Conservation (phyloP, 768 basidiomycete species). For the Myochromella boudieri region DNA sequence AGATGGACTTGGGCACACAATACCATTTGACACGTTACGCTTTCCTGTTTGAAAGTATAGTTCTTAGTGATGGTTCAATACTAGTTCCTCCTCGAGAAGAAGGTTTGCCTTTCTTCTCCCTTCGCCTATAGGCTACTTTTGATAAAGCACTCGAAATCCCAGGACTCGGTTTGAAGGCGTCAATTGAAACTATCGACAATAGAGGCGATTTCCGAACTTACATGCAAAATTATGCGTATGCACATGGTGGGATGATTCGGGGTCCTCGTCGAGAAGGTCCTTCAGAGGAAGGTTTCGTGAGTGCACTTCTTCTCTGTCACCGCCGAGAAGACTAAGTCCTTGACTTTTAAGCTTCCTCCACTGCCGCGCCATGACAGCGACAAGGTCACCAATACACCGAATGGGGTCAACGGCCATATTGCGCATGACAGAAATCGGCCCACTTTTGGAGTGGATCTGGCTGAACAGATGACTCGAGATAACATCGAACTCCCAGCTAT, state of each 20-base stretch:
- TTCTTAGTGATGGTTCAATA: conserved; percentile 85
- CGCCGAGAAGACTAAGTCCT: neutral
- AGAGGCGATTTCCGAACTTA: conserved; percentile 92
- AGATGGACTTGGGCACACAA: conserved; percentile 96
- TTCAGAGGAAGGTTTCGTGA: conserved; percentile 88
- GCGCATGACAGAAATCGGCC: conserved; percentile 63
- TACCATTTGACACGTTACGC: conserved; percentile 96
- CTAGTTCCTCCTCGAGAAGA: conserved; percentile 76
- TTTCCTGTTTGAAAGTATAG: conserved; percentile 88
- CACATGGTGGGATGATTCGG: conserved; percentile 62
- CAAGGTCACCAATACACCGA: conserved; percentile 14
- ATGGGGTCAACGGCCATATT: conserved; percentile 32
- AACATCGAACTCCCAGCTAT: conserved; percentile 86
- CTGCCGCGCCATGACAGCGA: conserved; percentile 43
- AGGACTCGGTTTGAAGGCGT: conserved; percentile 78
- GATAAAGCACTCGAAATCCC: conserved; percentile 6
- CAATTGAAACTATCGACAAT: conserved; percentile 92
- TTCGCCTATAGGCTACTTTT: neutral
- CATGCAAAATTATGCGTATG: conserved; percentile 97
- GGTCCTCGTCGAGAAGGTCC: conserved; percentile 91
- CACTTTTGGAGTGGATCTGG: conserved; percentile 93
- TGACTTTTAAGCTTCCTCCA: conserved; percentile 54
- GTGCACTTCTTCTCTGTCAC: conserved; percentile 31
- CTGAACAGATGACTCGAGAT: conserved; percentile 92
- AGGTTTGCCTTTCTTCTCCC: conserved; percentile 37